Evolutionary conservation across 768 basidiomycete species (phyloP), one percentile per base, ranked within the genome.

Genomic region (Podaxis carcinomalis): DNA sequence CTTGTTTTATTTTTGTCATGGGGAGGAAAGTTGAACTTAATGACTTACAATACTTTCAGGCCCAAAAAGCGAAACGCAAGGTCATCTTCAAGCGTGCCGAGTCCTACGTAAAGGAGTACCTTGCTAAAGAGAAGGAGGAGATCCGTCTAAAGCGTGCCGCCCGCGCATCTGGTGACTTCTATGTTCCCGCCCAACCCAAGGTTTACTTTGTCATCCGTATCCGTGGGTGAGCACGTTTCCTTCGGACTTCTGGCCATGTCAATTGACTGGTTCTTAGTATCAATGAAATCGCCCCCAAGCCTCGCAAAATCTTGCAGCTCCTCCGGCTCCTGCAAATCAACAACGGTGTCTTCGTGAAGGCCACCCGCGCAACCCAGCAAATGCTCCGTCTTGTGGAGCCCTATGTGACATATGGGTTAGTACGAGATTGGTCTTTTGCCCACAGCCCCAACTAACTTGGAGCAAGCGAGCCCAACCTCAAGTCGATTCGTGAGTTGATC

Each of bases 71-170:
- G 62, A 95, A 96, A 83, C 90, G 97, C 79, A 91, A 89, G 77
- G 88, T 97, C 74, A 87, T 98, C 81, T 98, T 98, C 89, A 98
- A 98, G 89, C 92, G 97, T 64, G 97, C 97, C 39, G 96, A 98
- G 78, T 78, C 90, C 62, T 98, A 97, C 77, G 95, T 98, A 67
- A 96, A 98, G 84, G 96, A 98, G 80, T 98, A 98, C 77, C 78
- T 91, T 57, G 65, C 82, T 64, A 88, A 89, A 79, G 97, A 99
- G 86, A 87, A 85, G 80, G 97, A 98, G 80, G 94, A 98, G 80
- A 86, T 98, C 73, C 88, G 95, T 65, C 79, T 98, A 76, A 95
- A 93, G 83, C 88, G 97, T 61, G 90, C 85, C 72, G 96, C 96
- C 64, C 88, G 95, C 73, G 78, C 87, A 68, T 81, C 93, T 57